Percentiles rank a stretch among this genome's conserved stretches.
These are phyloP conservation scores for Trypanosomatidae sp. DNA, from an alignment of 208 protist genomes.

Conservation along the genomic window DNA sequence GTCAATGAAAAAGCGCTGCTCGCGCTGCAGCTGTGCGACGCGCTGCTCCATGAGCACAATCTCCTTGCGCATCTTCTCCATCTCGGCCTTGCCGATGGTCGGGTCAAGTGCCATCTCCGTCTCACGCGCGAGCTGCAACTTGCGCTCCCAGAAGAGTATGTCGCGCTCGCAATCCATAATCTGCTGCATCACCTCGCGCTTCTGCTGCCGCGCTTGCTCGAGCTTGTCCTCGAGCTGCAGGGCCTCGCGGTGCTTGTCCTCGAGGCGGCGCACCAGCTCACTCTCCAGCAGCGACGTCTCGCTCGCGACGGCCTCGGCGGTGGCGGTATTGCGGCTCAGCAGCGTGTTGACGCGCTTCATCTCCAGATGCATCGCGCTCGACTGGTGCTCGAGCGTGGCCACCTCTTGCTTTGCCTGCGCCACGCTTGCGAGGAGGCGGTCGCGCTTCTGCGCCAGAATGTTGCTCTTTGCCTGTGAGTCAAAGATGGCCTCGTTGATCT, in stretches of 20 bases:
- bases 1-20: conserved; percentile 88
- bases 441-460: conserved; percentile 85
- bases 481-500: conserved; percentile 78
- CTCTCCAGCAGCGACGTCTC: conserved; percentile 88
- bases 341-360: conserved; percentile 90
- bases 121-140: conserved; percentile 93
- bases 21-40: conserved; percentile 79
- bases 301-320: conserved; percentile 70
- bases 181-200: conserved; percentile 73
- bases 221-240: conserved; percentile 83
- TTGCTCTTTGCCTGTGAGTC: conserved; percentile 77
- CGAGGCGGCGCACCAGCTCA: conserved; percentile 76
- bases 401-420: conserved; percentile 70
- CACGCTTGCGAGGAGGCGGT: conserved; percentile 72
- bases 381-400: conserved; percentile 59
- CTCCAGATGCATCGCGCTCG: conserved; percentile 85
- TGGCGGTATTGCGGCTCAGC: conserved; percentile 67
- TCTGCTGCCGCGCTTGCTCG: conserved; percentile 54
- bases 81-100: conserved; percentile 87
- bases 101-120: conserved; percentile 93
- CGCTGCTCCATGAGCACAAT: conserved; percentile 93
- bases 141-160: conserved; percentile 93
- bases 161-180: conserved; percentile 88
- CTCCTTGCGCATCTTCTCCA: conserved; percentile 92
- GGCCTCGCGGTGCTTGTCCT: conserved; percentile 86